phyloP scores from a whole-genome alignment of 257 asterid genomes.

The Ehretia macrophylla region DNA sequence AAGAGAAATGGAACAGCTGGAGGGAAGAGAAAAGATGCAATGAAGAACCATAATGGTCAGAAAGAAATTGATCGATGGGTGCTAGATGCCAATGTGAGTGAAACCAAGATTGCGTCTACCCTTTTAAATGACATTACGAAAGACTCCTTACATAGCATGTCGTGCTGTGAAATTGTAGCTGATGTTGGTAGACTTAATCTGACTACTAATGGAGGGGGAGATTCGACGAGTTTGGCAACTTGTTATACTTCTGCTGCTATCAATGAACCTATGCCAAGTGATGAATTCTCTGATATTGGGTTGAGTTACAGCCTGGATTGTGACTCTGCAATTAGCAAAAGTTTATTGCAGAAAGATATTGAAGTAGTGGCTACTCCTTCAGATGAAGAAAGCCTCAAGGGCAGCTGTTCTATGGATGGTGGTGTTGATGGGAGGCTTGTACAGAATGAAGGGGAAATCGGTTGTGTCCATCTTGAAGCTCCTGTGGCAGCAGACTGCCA shows the following conservation, averaged over 20 bases:
- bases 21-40: conserved; percentile 42
- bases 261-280: conserved; percentile 18
- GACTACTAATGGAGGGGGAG: conserved; percentile 30
- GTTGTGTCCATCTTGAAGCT: conserved; percentile 16
- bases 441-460: conserved; percentile 19
- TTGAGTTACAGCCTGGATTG: conserved; percentile 15
- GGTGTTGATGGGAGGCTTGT: conserved; percentile 20
- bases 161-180: conserved; percentile 18
- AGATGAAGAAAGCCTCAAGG: conserved; percentile 30
- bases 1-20: conserved; percentile 31
- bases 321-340: conserved; percentile 15
- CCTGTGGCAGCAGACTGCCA: conserved; percentile 24
- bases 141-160: conserved; percentile 11
- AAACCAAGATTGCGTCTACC: conserved; percentile 27
- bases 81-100: conserved; percentile 29
- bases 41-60: conserved; percentile 21
- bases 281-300: conserved; percentile 25
- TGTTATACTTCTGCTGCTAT: conserved; percentile 24
- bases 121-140: conserved; percentile 21
- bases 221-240: conserved; percentile 28
- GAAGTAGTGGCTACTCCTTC: conserved; percentile 15
- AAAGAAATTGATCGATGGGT: conserved; percentile 19
- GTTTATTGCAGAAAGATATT: conserved; percentile 14
- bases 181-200: conserved; percentile 21
- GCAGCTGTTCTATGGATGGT: conserved; percentile 35